These are phyloP conservation scores for Pestalotiopsis sp. DNA, from an alignment of 2,329 filamentous ascomycete genomes.

Conservation along the genomic window DNA sequence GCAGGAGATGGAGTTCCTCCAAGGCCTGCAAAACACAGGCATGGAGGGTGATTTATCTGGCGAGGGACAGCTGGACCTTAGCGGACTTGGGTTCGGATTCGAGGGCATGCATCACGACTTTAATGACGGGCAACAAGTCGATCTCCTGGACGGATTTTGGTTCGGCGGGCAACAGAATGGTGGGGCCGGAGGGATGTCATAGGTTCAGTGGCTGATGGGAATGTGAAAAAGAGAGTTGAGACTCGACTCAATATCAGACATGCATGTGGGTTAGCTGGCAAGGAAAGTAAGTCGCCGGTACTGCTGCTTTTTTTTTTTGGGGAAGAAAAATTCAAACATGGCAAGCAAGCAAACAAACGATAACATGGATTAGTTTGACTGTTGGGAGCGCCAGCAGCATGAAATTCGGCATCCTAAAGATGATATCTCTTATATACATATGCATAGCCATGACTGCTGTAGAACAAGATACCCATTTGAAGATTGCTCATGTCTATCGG, in stretches of 20 bases:
- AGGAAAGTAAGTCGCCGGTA: background rate
- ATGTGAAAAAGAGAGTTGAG: background rate
- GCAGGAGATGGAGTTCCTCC: slow-evolving; percentile 55
- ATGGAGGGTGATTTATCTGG: slow-evolving; percentile 26
- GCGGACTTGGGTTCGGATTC: slow-evolving; percentile 66
- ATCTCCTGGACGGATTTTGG: slow-evolving; percentile 73
- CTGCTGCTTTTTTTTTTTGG: no score
- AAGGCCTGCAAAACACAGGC: slow-evolving; percentile 38
- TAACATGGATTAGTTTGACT: background rate
- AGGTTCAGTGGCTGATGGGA: background rate
- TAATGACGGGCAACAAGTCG: slow-evolving; percentile 58
- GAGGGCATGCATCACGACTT: slow-evolving; percentile 64
- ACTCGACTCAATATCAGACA: background rate
- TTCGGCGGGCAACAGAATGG: slow-evolving; percentile 57
- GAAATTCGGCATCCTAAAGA: background rate
- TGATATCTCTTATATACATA: background rate
- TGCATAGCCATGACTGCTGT: background rate
- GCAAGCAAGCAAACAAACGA: background rate
- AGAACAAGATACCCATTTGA: background rate
- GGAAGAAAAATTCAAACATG: background rate
- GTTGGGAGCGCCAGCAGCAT: background rate
- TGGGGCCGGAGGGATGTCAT: slow-evolving; percentile 11
- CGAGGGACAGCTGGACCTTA: slow-evolving; percentile 59
- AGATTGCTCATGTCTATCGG: background rate
- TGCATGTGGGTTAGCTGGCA: background rate